These are phyloP conservation scores for Fusarium sp. DNA, from an alignment of 2,329 filamentous ascomycete genomes.

Conservation along the genomic window DNA sequence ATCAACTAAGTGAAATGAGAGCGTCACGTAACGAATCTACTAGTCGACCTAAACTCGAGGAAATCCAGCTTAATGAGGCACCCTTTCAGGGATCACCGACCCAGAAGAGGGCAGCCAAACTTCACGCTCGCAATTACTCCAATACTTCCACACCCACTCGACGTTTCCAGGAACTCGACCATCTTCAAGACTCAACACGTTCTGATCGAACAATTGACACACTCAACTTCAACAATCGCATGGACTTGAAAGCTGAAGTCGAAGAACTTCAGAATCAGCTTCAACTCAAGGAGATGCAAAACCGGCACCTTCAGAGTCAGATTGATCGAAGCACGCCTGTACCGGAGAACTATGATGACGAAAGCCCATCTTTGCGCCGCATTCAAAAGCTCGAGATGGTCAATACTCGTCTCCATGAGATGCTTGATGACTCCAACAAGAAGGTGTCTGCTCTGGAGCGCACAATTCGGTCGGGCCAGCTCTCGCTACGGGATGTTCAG, in stretches of 20 bases:
- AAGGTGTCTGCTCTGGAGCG: slow-evolving; percentile 92
- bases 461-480: slow-evolving; percentile 85
- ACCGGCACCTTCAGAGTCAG: slow-evolving; percentile 90
- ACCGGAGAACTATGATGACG: slow-evolving; percentile 77
- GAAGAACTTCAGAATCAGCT: slow-evolving; percentile 95
- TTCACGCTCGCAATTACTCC: slow-evolving; percentile 72
- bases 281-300: slow-evolving; percentile 95
- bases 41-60: slow-evolving; percentile 82
- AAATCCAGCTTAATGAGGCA: slow-evolving; percentile 87
- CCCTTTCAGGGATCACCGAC: slow-evolving; percentile 80
- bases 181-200: slow-evolving; percentile 78
- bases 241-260: slow-evolving; percentile 91
- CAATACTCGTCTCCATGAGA: slow-evolving; percentile 91
- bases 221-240: slow-evolving; percentile 84
- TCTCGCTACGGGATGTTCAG: slow-evolving; percentile 91
- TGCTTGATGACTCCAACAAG: slow-evolving; percentile 93
- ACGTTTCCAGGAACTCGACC: slow-evolving; percentile 72
- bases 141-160: slow-evolving; percentile 84
- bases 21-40: slow-evolving; percentile 78
- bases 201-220: slow-evolving; percentile 89
- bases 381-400: slow-evolving; percentile 93
- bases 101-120: slow-evolving; percentile 71
- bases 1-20: slow-evolving; percentile 83
- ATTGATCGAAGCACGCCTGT: slow-evolving; percentile 76
- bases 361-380: slow-evolving; percentile 82